Conservation (phyloP, 352 stramenopile genomes). For the Pythium utonaiense region DNA sequence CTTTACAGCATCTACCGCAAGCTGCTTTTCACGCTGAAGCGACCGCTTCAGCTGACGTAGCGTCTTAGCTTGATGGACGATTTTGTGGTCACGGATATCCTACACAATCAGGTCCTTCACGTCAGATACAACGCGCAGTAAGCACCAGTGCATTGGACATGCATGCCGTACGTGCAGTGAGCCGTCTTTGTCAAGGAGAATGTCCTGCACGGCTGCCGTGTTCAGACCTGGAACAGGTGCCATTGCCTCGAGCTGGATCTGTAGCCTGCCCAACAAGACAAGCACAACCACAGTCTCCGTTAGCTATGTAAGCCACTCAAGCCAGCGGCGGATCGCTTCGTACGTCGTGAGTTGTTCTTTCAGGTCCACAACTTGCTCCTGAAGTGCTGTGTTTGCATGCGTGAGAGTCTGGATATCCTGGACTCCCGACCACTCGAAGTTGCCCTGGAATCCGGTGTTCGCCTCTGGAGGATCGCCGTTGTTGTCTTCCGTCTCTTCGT, state of each 20-base stretch:
- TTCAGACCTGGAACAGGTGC: constrained; percentile 60
- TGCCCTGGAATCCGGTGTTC: constrained; percentile 16
- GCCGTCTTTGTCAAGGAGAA: constrained; percentile 57
- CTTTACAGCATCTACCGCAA: constrained; percentile 36
- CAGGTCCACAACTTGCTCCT: constrained; percentile 38
- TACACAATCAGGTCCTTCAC: constrained; percentile 14
- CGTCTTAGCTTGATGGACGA: constrained; percentile 73
- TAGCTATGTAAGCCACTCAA: no score
- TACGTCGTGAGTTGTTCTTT: constrained; percentile 64
- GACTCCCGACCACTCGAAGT: constrained; percentile 48
- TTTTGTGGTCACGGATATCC: constrained; percentile 75
- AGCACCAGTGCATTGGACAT: neutral
- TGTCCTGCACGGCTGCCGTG: constrained; percentile 43
- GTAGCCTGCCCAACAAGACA: constrained; percentile 38
- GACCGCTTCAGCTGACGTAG: constrained; percentile 54
- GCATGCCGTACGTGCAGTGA: constrained; percentile 43
- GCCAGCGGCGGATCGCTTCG: no score
- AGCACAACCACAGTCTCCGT: neutral
- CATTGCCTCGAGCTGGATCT: constrained; percentile 70
- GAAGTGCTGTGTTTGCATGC: constrained; percentile 49
- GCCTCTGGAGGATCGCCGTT: neutral
- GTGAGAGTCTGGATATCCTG: constrained; percentile 63
- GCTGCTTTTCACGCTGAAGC: constrained; percentile 56
- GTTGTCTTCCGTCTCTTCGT: constrained; percentile 23
- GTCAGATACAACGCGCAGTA: neutral